phyloP scores from a whole-genome alignment of 208 protist genomes.

The Novymonas esmeraldas region DNA sequence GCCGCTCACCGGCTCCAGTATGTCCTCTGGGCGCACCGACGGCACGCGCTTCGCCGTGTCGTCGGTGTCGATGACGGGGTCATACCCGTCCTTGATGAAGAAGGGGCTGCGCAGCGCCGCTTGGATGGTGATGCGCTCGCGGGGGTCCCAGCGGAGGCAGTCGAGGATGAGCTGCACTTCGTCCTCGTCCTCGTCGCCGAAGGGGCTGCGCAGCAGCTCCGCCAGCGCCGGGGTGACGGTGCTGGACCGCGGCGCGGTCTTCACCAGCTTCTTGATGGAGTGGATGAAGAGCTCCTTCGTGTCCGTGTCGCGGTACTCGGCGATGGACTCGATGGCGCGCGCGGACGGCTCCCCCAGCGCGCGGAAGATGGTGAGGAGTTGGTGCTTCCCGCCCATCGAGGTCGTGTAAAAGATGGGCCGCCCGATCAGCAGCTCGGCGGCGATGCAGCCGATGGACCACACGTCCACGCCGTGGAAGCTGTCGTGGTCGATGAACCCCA shows the following conservation, averaged over 20 bases:
- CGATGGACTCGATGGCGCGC: constrained; percentile 80
- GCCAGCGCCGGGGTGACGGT: constrained; percentile 21
- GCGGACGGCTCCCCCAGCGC: constrained; percentile 79
- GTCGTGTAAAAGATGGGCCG: constrained; percentile 84
- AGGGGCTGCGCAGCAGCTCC: constrained; percentile 59
- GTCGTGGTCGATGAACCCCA: constrained; percentile 78
- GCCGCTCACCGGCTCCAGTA: constrained; percentile 60
- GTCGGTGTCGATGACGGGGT: constrained; percentile 63
- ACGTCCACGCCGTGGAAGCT: constrained; percentile 85
- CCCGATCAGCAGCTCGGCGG: constrained; percentile 88
- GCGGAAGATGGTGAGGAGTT: constrained; percentile 93
- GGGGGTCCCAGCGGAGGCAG: constrained; percentile 78
- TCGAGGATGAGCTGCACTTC: constrained; percentile 70
- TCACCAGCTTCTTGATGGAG: constrained; percentile 38
- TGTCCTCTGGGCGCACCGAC: constrained; percentile 62
- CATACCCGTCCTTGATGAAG: constrained; percentile 79
- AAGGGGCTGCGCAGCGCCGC: constrained; percentile 78
- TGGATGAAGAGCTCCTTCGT: constrained; percentile 49
- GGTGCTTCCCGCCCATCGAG: constrained; percentile 90
- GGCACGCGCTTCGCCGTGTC: constrained; percentile 54
- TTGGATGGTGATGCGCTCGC: constrained; percentile 64
- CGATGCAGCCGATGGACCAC: constrained; percentile 93
- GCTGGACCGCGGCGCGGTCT: constrained; percentile 12
- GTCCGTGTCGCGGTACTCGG: constrained; percentile 47
- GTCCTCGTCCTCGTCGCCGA: constrained; percentile 71